Conservation (phyloP, 2,329 filamentous ascomycete genomes). For the Bipolaris bicolor region DNA sequence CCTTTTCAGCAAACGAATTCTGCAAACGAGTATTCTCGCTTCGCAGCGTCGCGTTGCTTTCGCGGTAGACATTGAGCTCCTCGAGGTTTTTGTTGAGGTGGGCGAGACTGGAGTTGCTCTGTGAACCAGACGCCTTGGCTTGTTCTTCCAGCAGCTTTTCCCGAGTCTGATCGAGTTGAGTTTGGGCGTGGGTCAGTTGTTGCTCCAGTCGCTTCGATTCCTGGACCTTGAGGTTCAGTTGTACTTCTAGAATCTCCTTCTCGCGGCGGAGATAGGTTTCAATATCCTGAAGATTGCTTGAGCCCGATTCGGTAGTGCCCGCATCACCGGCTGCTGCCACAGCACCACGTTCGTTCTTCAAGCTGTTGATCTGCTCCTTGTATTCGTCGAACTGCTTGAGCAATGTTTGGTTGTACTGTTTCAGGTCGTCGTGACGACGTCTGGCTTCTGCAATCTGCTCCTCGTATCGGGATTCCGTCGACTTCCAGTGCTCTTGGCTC, state of each 20-base stretch:
- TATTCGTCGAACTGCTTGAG: conserved; percentile 88
- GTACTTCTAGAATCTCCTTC: conserved; percentile 98
- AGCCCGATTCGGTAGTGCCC: conserved; percentile 60
- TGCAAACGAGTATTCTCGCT: conserved; percentile 84
- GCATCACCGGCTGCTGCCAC: conserved; percentile 58
- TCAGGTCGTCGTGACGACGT: conserved; percentile 79
- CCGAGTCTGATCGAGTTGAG: conserved; percentile 85
- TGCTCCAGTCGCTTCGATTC: conserved; percentile 89
- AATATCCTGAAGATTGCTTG: conserved; percentile 84
- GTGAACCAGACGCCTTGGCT: conserved; percentile 73
- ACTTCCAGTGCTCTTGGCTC: conserved; percentile 86
- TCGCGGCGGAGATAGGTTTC: conserved; percentile 91
- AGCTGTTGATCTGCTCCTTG: conserved; percentile 74
- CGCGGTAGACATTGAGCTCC: conserved; percentile 92
- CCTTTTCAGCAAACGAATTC: conserved; percentile 75
- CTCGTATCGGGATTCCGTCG: conserved; percentile 80
- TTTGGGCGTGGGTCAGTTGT: conserved; percentile 84
- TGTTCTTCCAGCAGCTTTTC: conserved; percentile 91
- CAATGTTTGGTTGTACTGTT: conserved; percentile 87
- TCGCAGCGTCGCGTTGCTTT: conserved; percentile 89
- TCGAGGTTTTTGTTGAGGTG: conserved; percentile 94
- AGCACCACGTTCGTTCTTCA: conserved; percentile 75
- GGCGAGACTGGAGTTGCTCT: conserved; percentile 78
- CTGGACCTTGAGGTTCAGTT: conserved; percentile 86
- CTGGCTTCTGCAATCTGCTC: conserved; percentile 81